These are phyloP conservation scores for Astrothelium subdiscretum DNA, from an alignment of 495 filamentous ascomycete genomes.

Conservation along the genomic window DNA sequence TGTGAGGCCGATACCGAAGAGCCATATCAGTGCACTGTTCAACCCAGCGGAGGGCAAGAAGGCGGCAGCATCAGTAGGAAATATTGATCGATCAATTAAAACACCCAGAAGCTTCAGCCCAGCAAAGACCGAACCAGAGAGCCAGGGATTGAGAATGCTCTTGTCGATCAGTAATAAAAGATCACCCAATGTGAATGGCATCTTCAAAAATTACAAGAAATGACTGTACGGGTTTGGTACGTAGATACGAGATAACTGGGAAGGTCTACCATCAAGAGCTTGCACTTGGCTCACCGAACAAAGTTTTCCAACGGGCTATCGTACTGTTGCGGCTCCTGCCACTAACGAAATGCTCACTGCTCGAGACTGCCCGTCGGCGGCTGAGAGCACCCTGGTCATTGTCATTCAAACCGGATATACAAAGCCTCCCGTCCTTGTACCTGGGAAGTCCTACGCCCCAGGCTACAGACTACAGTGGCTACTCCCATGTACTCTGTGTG, in stretches of 20 bases:
- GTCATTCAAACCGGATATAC: too few relatives aligned
- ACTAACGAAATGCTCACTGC: background rate
- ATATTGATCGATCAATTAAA: background rate
- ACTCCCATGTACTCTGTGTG: too few relatives aligned
- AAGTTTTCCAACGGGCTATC: background rate
- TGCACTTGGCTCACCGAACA: background rate
- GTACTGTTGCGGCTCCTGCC: too few relatives aligned
- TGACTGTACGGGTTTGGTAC: background rate
- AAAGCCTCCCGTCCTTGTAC: too few relatives aligned
- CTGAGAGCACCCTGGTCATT: too few relatives aligned
- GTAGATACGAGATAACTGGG: background rate
- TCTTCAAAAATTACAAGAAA: background rate
- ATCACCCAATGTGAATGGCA: constrained; percentile 3
- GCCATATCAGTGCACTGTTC: constrained; percentile 8
- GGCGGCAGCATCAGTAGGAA: background rate
- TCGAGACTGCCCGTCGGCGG: too few relatives aligned
- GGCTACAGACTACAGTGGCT: too few relatives aligned
- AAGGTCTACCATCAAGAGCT: background rate
- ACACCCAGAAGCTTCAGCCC: background rate
- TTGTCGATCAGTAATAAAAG: constrained; percentile 1
- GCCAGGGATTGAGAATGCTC: constrained; percentile 6
- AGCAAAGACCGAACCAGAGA: background rate
- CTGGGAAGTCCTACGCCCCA: too few relatives aligned
- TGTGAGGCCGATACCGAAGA: constrained; percentile 28
- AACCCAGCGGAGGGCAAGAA: background rate